Base-by-base conservation (phyloP, 2,329 filamentous ascomycete species). In the Aspergillus clavatus region DNA sequence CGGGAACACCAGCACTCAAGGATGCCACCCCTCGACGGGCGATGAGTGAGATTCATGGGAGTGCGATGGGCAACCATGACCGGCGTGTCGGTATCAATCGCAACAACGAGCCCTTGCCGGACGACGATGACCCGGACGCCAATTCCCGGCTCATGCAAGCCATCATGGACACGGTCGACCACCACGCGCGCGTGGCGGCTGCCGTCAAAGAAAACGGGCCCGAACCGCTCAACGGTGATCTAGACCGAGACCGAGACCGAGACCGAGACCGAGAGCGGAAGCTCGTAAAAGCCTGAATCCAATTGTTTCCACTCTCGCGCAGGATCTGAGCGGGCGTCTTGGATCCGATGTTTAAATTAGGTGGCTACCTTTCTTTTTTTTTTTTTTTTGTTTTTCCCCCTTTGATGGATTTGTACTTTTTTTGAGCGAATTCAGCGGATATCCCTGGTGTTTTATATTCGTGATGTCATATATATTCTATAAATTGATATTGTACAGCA, bases 71-170 rank as follows among this genome's bases (percentile, higher is more conserved):
- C 22, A 50, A 48, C 22, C 51, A 59, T 40, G 51, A 56, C 40
- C 50, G 48, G 28, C 57, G 45, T 12, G 37, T 51, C 38, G 56
- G 54, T 31, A 43, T 53, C 41, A 45, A 59, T 21, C 53, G 45
- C 19, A 45, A 54, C 31, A 40, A 42, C 22, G 45, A 52, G 21
- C 23, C 40, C 4, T 43, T 36, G 2, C 43, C 55, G 5, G 62
- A 67, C 14, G 63, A 67, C 18, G 65, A 68, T 24, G 68, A 63
- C 23, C 63, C 63, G 2, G 69, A 69, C 47, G 64, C 65, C 22
- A 69, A 67, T 42, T 63, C 68, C 43, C 58, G 66, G 2, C 51
- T 71, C 27, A 67, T 69, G 55, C 68, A 71, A 48, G 69, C 69
- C 16, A 71, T 71, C 28, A 52, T 67, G 44, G 69, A 71, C 42